Conservation (phyloP, 345 rosid species). For the Arabidopsis arenosa region DNA sequence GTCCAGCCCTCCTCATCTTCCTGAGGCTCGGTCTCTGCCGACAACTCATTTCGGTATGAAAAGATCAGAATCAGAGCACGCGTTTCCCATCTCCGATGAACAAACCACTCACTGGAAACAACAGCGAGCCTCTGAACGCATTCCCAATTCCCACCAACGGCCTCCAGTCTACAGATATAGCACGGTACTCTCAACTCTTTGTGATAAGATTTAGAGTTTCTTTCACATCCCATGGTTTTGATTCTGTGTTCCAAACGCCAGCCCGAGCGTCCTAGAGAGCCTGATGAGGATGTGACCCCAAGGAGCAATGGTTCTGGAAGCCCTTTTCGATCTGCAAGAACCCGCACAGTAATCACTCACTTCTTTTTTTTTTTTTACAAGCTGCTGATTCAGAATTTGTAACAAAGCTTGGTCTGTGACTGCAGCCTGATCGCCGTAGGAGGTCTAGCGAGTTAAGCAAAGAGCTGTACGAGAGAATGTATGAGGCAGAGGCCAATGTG, state of each 20-base stretch:
- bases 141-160: constrained; percentile 36
- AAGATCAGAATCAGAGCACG: constrained; percentile 33
- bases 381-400: not conserved
- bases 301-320: constrained; percentile 27
- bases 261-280: constrained; percentile 38
- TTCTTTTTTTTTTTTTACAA: not conserved
- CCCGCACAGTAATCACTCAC: constrained; percentile 36
- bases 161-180: constrained; percentile 43
- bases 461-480: constrained; percentile 36
- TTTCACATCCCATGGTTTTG: constrained; percentile 10
- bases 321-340: constrained; percentile 39
- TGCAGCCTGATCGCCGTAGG: constrained; percentile 44
- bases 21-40: constrained; percentile 9
- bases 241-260: not conserved
- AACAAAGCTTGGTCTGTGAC: not conserved
- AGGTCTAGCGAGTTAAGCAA: constrained; percentile 38
- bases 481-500: constrained; percentile 42
- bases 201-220: not conserved
- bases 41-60: constrained; percentile 23
- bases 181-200: constrained; percentile 25
- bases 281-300: constrained; percentile 41
- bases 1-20: constrained; percentile 40
- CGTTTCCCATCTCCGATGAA: constrained; percentile 37
- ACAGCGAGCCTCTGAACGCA: constrained; percentile 38
- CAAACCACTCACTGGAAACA: constrained; percentile 44